These are phyloP conservation scores for Zoysia japonica DNA, from an alignment of 176 grass and related monocot species.

Conservation along the genomic window DNA sequence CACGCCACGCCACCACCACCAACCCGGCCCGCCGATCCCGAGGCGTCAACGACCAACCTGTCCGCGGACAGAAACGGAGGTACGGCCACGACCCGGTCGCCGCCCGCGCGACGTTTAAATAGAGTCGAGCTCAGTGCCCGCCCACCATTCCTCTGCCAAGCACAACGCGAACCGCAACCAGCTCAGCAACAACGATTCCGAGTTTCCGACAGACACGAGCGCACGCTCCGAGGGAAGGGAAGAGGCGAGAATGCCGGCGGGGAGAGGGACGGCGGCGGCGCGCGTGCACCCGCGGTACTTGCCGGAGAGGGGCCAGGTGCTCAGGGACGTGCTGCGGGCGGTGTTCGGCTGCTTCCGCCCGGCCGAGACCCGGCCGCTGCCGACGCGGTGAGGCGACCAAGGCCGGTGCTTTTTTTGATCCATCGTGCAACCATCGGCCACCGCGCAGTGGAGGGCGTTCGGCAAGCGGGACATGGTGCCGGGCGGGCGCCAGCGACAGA, in stretches of 20 bases:
- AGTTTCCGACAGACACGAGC: neutral
- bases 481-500: neutral
- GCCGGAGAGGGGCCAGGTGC: constrained; percentile 44
- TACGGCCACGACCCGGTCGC: constrained; percentile 33
- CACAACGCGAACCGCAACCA: neutral
- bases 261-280: neutral
- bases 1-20: neutral
- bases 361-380: constrained; percentile 39
- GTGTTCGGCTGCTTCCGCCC: constrained; percentile 36
- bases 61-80: neutral
- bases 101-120: constrained; percentile 8
- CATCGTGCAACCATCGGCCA: neutral
- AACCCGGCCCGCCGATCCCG: constrained; percentile 33
- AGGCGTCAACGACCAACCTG: constrained; percentile 8
- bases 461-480: neutral
- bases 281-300: constrained; percentile 44
- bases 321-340: constrained; percentile 23
- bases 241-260: constrained; percentile 26
- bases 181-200: neutral
- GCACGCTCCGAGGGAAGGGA: neutral
- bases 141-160: neutral
- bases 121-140: constrained; percentile 3
- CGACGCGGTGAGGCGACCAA: constrained; percentile 21
- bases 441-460: neutral
- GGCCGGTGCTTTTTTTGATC: neutral